Evolutionary conservation across 495 filamentous ascomycete genomes (phyloP).

Genomic region (Choiromyces venosus): DNA sequence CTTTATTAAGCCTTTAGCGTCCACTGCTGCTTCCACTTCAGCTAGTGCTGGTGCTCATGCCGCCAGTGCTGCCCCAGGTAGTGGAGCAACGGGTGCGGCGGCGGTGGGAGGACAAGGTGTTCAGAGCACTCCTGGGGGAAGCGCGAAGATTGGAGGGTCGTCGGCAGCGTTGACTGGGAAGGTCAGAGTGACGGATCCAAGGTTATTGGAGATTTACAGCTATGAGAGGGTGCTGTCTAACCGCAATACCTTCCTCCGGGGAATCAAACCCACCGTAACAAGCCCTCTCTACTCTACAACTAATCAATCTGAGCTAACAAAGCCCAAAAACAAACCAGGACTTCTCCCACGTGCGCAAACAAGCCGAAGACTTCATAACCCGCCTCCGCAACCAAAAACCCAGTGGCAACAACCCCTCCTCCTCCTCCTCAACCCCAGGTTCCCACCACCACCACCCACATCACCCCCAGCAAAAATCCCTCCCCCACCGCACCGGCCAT

Average conservation of each 20-base stretch:
- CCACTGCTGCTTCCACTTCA: slow-evolving; percentile 47
- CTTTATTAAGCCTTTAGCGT: slow-evolving; percentile 74
- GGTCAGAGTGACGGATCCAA: slow-evolving; percentile 60
- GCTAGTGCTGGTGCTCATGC: slow-evolving; percentile 38
- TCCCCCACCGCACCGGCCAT: slow-evolving; percentile 43
- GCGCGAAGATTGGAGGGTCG: slow-evolving; percentile 45
- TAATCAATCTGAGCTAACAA: slow-evolving; percentile 28
- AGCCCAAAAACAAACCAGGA: slow-evolving; percentile 64
- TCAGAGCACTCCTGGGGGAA: slow-evolving; percentile 44
- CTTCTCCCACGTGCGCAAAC: slow-evolving; percentile 89
- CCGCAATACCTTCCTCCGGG: slow-evolving; percentile 77
- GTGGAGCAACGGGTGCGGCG: slow-evolving; percentile 43
- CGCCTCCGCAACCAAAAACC: slow-evolving; percentile 51
- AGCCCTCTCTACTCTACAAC: background rate
- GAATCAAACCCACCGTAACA: slow-evolving; percentile 81
- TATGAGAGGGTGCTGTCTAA: slow-evolving; percentile 88
- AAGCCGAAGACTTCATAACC: slow-evolving; percentile 70
- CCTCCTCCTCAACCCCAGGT: slow-evolving; percentile 23
- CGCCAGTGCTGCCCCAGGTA: slow-evolving; percentile 1
- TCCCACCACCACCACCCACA: slow-evolving; percentile 17
- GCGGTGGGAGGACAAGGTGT: slow-evolving; percentile 33
- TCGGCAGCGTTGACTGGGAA: slow-evolving; percentile 46
- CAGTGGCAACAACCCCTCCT: slow-evolving; percentile 44
- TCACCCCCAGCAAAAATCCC: slow-evolving; percentile 44
- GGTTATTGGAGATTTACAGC: slow-evolving; percentile 80